Percentiles rank a stretch among this genome's conserved stretches.
Conservation (phyloP, 352 stramenopile genomes). For the Albugo candida region DNA sequence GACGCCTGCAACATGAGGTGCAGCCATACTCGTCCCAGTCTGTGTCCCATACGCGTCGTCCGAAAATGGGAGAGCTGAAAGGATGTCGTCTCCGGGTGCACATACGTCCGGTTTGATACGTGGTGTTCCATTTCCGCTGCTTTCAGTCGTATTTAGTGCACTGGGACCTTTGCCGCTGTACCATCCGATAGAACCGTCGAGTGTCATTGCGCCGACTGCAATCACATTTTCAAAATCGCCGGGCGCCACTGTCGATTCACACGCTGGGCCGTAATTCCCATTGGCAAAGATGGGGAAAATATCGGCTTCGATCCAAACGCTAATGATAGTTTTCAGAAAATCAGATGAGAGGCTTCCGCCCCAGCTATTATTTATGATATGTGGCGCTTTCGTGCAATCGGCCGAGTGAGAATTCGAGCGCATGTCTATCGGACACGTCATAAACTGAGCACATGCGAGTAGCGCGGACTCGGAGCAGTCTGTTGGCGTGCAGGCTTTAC, state of each 20-base stretch:
- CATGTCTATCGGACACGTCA: slow-evolving; percentile 8
- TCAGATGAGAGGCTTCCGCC: slow-evolving; percentile 7
- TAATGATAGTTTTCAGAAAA: slow-evolving; percentile 10
- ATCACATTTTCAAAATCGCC: slow-evolving; percentile 14
- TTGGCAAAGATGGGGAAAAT: slow-evolving; percentile 20
- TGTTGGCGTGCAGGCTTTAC: slow-evolving; percentile 7
- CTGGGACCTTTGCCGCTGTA: slow-evolving; percentile 15
- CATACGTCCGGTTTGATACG: slow-evolving; percentile 15
- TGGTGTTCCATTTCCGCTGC: too few species aligned
- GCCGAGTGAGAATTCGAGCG: background rate
- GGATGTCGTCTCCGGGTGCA: slow-evolving; percentile 11
- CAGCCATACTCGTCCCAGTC: slow-evolving; percentile 16
- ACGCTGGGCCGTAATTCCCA: slow-evolving; percentile 13
- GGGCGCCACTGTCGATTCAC: slow-evolving; percentile 11
- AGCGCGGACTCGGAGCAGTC: slow-evolving; percentile 9
- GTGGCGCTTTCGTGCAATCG: slow-evolving; percentile 18
- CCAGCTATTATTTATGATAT: slow-evolving; percentile 22
- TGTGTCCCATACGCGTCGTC: slow-evolving; percentile 12
- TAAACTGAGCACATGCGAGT: slow-evolving; percentile 12
- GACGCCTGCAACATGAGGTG: slow-evolving; percentile 14
- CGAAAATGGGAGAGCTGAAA: slow-evolving; percentile 4
- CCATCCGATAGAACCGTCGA: slow-evolving; percentile 9
- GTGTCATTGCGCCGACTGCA: slow-evolving; percentile 13
- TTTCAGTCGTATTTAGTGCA: background rate
- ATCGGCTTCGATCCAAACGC: slow-evolving; percentile 12